Evolutionary conservation across 2,329 filamentous ascomycete genomes (phyloP), one percentile per base, ranked within the genome.

Genomic region (Neofusicoccum laricinum): DNA sequence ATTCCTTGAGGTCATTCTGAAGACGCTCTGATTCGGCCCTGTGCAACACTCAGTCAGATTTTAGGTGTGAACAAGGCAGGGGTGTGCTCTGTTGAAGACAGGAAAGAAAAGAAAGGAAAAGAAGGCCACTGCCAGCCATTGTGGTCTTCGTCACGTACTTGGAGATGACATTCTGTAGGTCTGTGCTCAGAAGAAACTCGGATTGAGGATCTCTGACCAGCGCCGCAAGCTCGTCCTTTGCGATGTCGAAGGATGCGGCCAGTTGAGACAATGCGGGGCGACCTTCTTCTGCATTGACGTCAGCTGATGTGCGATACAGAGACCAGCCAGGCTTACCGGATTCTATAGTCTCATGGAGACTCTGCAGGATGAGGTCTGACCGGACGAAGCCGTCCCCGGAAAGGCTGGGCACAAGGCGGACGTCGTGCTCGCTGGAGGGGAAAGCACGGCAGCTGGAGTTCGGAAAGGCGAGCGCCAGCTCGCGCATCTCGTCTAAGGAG

Each of bases 401-500:
- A 3, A 66, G 61, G 5, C 69, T 68, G 2, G 69, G 53, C 19
- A 75, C 53, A 25, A 76, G 61, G 3, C 67, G 46, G 11, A n/a
- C 55, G n/a, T 32, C 57, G 49, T 67, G 55, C 41, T 59, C 25
- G 41, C n/a, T 15, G n/a, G 41, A 17, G 30, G 55, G 40, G 46
- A 30, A 45, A 66, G 41, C 4, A 55, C 43, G 12, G 68, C 68
- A 32, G 64, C 62, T 7, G 70, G 70, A 49, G 68, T 46, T 38
- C 4, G 63, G 70, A 14, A 76, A 69, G 12, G 70, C 57, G 14
- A 66, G 61, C 30, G 70, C 69, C 2, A 76, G 65, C 17, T 73
- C 69, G 40, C 67, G 71, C 10, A 73, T 67, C 63, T 77, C 75
- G 32, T 72, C 70, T n/a, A 64, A 59, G 8, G 74, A 73, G 57